A percentile compares a stretch with the other conserved stretches of the same genome.
Evolutionary conservation across 345 rosid genomes (phyloP).

Genomic region (Gossypium turneri): DNA sequence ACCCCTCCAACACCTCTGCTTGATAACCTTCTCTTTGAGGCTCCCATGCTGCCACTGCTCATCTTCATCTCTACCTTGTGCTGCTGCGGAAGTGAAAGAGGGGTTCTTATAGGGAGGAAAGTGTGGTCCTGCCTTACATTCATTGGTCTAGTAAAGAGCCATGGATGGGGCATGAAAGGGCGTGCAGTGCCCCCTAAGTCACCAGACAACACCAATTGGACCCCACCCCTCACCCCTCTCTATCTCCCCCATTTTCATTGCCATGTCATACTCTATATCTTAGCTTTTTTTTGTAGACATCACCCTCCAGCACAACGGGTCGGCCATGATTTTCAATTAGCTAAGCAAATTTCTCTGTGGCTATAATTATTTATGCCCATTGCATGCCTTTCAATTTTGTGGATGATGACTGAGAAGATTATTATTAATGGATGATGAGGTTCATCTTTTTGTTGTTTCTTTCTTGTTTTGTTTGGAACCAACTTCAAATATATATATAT

Average conservation of each 20-base stretch:
- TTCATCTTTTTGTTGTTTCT: neutral
- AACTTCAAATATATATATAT: neutral
- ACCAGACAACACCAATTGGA: conserved; percentile 37
- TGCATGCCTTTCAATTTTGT: conserved; percentile 21
- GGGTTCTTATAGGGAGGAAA: conserved; percentile 37
- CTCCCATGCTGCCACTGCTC: conserved; percentile 42
- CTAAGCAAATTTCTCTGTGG: conserved; percentile 2
- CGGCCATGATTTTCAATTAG: conserved; percentile 33
- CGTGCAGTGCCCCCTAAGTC: conserved; percentile 57
- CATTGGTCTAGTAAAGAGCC: conserved; percentile 54
- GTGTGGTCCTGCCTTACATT: conserved; percentile 31
- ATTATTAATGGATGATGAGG: conserved; percentile 15
- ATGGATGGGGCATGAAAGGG: conserved; percentile 64
- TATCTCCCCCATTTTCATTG: conserved; percentile 14
- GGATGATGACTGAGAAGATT: conserved; percentile 16
- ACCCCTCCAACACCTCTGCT: conserved; percentile 66
- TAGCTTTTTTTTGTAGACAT: conserved; percentile 25
- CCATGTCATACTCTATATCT: conserved; percentile 29
- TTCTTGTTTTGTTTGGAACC: conserved; percentile 12
- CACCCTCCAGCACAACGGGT: conserved; percentile 42
- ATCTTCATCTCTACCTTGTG: conserved; percentile 44
- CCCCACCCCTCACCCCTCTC: conserved; percentile 21
- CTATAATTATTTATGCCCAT: neutral
- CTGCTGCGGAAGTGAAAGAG: conserved; percentile 17
- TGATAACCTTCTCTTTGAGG: conserved; percentile 64